Conservation (phyloP, 2,329 filamentous ascomycete genomes). For the Talaromyces atroroseus region DNA sequence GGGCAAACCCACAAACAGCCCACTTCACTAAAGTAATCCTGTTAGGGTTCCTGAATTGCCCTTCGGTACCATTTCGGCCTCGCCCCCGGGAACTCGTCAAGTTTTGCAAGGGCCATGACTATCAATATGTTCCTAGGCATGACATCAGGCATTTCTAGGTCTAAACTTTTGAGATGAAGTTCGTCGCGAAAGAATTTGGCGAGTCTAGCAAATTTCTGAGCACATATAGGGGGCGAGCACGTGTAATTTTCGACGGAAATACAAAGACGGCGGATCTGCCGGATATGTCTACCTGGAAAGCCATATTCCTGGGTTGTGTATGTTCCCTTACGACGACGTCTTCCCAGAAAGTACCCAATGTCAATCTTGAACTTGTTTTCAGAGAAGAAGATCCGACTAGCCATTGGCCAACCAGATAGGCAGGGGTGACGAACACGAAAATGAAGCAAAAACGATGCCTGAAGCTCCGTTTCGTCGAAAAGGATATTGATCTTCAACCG, state of each 20-base stretch:
- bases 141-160: neutral
- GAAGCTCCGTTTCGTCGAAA: neutral
- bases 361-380: neutral
- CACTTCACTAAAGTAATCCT: neutral
- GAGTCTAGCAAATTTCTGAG: neutral
- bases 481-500: neutral
- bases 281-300: neutral
- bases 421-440: neutral
- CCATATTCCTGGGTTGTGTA: neutral
- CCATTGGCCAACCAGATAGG: neutral
- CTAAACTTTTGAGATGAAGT: neutral
- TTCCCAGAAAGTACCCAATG: neutral
- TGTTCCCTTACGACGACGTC: neutral
- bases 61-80: neutral
- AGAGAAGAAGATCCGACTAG: neutral
- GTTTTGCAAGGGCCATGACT: neutral
- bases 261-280: neutral
- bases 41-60: neutral
- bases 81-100: neutral
- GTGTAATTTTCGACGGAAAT: neutral
- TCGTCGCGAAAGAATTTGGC: neutral
- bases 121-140: neutral
- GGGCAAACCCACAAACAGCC: no score
- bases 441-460: neutral
- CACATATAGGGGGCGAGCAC: neutral